A percentile compares a stretch with the other conserved stretches of the same genome.
phyloP scores from a whole-genome alignment of 2,329 filamentous ascomycete genomes.

The Scytalidium sp. region DNA sequence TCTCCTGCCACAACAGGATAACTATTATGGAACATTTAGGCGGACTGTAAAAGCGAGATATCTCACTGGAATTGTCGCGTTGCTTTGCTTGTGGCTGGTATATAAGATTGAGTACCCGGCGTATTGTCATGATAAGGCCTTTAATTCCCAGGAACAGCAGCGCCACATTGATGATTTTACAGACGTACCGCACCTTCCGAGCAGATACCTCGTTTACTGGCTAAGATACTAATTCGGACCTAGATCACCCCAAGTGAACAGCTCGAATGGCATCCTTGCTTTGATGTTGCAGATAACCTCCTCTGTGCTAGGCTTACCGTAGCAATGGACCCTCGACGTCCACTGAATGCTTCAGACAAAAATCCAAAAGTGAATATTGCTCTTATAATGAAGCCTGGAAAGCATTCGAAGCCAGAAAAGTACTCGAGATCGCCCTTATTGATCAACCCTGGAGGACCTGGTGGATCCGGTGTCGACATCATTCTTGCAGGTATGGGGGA shows the following conservation, averaged over 20 bases:
- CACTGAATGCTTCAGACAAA: conserved; percentile 30
- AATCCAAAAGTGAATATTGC: conserved; percentile 26
- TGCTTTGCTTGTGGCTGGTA: conserved; percentile 6
- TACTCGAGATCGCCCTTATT: conserved; percentile 38
- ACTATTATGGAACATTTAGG: neutral
- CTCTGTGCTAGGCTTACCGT: conserved; percentile 44
- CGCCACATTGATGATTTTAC: conserved; percentile 1
- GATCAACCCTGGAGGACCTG: conserved; percentile 45
- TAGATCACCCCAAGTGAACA: conserved; percentile 43
- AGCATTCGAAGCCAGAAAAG: conserved; percentile 14
- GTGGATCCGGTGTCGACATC: conserved; percentile 36
- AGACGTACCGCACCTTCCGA: neutral
- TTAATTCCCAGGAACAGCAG: neutral
- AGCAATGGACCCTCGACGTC: conserved; percentile 43
- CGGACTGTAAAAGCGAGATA: conserved; percentile 1
- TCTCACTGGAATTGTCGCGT: conserved; percentile 3
- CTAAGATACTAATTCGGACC: neutral
- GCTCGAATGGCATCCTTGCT: conserved; percentile 42
- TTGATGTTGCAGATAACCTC: conserved; percentile 15
- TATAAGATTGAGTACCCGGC: neutral
- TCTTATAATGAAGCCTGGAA: conserved; percentile 19
- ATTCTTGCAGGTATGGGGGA: conserved; percentile 22
- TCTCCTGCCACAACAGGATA: neutral
- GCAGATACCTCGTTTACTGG: neutral
- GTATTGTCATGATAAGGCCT: neutral